phyloP scores from a whole-genome alignment of 2,329 filamentous ascomycete species.

The Sclerotinia sclerotiorum region DNA sequence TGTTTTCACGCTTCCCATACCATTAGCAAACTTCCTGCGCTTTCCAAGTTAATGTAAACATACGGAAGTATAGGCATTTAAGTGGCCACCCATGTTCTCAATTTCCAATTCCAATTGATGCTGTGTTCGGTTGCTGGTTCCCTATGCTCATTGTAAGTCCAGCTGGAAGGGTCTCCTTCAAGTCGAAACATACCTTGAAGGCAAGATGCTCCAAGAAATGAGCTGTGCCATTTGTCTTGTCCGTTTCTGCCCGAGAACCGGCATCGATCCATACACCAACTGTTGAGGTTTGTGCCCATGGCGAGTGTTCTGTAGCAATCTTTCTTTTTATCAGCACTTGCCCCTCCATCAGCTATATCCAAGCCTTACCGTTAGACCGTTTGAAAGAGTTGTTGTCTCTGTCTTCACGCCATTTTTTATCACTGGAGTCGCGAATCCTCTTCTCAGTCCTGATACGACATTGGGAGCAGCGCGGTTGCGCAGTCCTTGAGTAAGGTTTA shows the following conservation, averaged over 20 bases:
- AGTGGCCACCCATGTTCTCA: conserved; percentile 99
- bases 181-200: conserved; percentile 75
- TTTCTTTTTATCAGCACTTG: conserved; percentile 47
- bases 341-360: conserved; percentile 7
- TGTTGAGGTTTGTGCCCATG: conserved; percentile 96
- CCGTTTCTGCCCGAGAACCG: conserved; percentile 94
- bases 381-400: conserved; percentile 93
- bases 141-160: conserved; percentile 52
- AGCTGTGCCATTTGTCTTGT: conserved; percentile 97
- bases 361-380: conserved; percentile 82
- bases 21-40: conserved; percentile 27
- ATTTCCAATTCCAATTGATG: conserved; percentile 99
- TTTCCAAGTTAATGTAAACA: conserved; percentile 43
- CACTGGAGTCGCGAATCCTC: conserved; percentile 88
- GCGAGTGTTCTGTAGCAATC: conserved; percentile 98
- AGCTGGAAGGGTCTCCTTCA: conserved; percentile 21
- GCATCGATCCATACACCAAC: conserved; percentile 99
- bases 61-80: conserved; percentile 99
- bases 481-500: conserved; percentile 88
- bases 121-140: conserved; percentile 90
- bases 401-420: conserved; percentile 70
- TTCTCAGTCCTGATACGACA: conserved; percentile 72
- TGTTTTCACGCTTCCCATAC: conserved; percentile 81
- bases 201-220: conserved; percentile 99
- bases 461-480: conserved; percentile 84